Evolutionary conservation across 345 rosid species (phyloP).

Genomic region (Kernera saxatilis): DNA sequence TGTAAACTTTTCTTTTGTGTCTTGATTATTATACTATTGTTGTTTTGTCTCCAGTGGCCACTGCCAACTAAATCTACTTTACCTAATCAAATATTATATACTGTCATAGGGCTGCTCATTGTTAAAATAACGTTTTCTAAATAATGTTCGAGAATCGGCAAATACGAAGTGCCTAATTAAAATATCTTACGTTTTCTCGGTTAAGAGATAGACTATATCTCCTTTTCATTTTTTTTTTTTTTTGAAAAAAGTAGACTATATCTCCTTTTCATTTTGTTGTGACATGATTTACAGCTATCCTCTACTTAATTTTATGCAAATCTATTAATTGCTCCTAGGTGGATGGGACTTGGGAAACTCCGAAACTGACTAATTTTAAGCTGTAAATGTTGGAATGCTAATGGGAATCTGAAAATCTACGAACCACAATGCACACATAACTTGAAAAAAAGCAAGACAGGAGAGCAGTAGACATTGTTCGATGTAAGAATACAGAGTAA

Average conservation of each 20-base stretch:
- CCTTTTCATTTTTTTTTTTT: too few relatives aligned
- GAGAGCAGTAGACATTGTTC: neutral
- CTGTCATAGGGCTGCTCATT: constrained; percentile 17
- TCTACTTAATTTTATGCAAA: neutral
- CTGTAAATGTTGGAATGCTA: neutral
- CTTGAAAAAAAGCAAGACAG: neutral
- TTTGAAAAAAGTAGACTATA: neutral
- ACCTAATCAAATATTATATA: constrained; percentile 9
- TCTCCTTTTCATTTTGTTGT: neutral
- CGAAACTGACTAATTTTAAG: neutral
- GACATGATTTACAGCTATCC: neutral
- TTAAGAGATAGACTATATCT: too few relatives aligned
- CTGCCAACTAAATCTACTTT: constrained; percentile 11
- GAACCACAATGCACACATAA: neutral
- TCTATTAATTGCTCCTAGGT: neutral
- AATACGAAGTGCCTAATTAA: too few relatives aligned
- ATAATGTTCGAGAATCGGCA: neutral
- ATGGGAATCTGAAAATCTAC: neutral
- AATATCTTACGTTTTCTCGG: too few relatives aligned
- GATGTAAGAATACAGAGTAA: neutral
- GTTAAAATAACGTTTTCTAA: neutral
- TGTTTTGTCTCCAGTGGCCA: constrained; percentile 4
- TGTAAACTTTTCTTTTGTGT: neutral
- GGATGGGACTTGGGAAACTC: neutral
- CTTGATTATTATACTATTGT: neutral